Percentiles rank a stretch among this genome's conserved stretches.
These are phyloP conservation scores for Fusarium oxysporum DNA, from an alignment of 2,329 filamentous ascomycete genomes.

Conservation along the genomic window DNA sequence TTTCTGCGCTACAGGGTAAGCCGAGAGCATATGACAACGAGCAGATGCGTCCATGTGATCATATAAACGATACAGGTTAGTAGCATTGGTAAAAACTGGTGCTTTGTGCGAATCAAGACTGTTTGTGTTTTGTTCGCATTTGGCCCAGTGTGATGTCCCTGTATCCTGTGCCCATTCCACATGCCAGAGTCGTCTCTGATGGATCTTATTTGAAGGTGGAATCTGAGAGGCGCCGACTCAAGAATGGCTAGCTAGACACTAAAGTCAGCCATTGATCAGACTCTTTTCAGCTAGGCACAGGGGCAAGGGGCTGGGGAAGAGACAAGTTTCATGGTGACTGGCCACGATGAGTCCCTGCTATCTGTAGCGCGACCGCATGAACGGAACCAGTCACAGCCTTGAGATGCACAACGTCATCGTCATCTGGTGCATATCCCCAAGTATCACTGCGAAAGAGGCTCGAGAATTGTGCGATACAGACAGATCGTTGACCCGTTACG, in stretches of 20 bases:
- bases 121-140: neutral
- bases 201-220: neutral
- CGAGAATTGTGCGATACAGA: constrained; percentile 13
- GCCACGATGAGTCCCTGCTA: neutral
- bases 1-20: constrained; percentile 20
- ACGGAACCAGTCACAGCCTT: constrained; percentile 27
- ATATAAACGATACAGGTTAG: neutral
- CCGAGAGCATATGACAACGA: neutral
- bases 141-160: neutral
- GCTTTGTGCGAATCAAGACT: neutral
- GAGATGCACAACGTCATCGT: constrained; percentile 25
- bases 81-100: neutral
- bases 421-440: neutral
- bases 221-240: neutral
- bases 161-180: neutral
- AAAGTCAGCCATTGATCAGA: constrained; percentile 1
- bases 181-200: neutral
- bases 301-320: constrained; percentile 9
- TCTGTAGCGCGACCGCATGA: constrained; percentile 8
- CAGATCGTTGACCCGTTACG: constrained; percentile 37
- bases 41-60: neutral
- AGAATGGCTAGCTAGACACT: constrained; percentile 1
- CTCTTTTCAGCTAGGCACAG: constrained; percentile 16
- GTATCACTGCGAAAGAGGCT: neutral
- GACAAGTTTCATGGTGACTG: neutral